Evolutionary conservation across 2,329 filamentous ascomycete species (phyloP).

Genomic region (Calonectria crousiana): DNA sequence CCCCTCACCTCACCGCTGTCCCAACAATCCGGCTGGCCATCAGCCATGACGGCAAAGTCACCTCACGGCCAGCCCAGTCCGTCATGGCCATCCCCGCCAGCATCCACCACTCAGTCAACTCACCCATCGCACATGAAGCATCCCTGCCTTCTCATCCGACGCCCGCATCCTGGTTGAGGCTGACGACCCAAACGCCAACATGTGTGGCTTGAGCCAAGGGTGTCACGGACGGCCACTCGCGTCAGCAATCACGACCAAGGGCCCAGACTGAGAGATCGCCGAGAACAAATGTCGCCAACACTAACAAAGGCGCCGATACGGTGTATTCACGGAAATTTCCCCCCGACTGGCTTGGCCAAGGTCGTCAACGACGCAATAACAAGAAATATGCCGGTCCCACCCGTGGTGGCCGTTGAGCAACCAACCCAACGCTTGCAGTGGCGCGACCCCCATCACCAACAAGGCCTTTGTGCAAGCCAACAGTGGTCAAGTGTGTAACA

Average conservation of each 20-base stretch:
- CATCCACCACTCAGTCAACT: conserved; percentile 26
- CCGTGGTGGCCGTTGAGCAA: not conserved
- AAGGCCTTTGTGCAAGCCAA: not conserved
- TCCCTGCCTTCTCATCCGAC: conserved; percentile 11
- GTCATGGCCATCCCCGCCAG: not conserved
- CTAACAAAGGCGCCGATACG: not conserved
- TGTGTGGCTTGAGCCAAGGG: conserved; percentile 22
- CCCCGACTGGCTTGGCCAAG: not conserved
- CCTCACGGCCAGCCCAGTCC: not conserved
- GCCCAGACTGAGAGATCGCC: not conserved
- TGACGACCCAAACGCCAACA: conserved; percentile 14
- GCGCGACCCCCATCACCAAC: not conserved
- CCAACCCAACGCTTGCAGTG: not conserved
- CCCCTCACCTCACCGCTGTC: conserved; percentile 8
- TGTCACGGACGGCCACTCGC: conserved; percentile 17
- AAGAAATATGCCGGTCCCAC: not conserved
- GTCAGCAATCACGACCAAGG: conserved; percentile 3
- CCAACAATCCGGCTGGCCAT: conserved; percentile 9
- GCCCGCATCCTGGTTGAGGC: conserved; percentile 15
- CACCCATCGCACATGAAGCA: conserved; percentile 24
- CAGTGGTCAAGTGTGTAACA: not conserved
- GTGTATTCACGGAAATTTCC: not conserved
- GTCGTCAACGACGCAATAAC: not conserved
- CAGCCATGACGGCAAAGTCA: conserved; percentile 7
- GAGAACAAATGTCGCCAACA: not conserved